phyloP scores from a whole-genome alignment of 1,284 basidiomycete species.

The Papiliotrema laurentii region DNA sequence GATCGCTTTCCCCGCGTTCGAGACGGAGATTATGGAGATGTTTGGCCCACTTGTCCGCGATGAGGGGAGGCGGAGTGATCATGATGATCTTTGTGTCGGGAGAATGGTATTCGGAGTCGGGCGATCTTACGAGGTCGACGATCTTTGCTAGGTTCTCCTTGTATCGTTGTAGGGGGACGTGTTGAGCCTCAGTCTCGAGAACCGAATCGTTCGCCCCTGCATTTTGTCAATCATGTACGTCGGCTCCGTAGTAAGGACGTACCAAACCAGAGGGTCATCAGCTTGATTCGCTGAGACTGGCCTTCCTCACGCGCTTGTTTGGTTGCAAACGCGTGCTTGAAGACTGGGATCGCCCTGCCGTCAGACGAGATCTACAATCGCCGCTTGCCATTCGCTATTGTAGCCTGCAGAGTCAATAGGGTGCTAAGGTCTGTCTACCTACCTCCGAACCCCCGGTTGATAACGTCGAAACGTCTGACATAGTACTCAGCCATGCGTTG shows the following conservation, averaged over 20 bases:
- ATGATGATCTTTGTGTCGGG: conserved; percentile 71
- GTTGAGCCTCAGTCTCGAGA: conserved; percentile 51
- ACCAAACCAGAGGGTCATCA: conserved; percentile 83
- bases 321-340: conserved; percentile 64
- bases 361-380: background rate
- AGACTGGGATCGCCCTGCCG: conserved; percentile 62
- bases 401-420: conserved; percentile 54
- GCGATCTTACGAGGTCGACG: conserved; percentile 59
- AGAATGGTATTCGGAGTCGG: conserved; percentile 62
- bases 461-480: conserved; percentile 69
- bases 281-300: conserved; percentile 56
- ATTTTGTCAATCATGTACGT: conserved; percentile 1
- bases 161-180: conserved; percentile 63
- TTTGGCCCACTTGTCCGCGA: conserved; percentile 48
- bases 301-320: conserved; percentile 53
- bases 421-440: conserved; percentile 2
- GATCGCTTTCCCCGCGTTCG: conserved; percentile 11
- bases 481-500: conserved; percentile 56
- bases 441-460: conserved; percentile 65
- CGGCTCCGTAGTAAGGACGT: conserved; percentile 10
- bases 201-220: conserved; percentile 69
- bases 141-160: conserved; percentile 62
- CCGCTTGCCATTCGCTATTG: conserved; percentile 63
- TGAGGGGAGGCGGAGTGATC: conserved; percentile 78
- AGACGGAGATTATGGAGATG: conserved; percentile 18